Conservation (phyloP, 495 filamentous ascomycete species). For the Apiosordaria backusii region DNA sequence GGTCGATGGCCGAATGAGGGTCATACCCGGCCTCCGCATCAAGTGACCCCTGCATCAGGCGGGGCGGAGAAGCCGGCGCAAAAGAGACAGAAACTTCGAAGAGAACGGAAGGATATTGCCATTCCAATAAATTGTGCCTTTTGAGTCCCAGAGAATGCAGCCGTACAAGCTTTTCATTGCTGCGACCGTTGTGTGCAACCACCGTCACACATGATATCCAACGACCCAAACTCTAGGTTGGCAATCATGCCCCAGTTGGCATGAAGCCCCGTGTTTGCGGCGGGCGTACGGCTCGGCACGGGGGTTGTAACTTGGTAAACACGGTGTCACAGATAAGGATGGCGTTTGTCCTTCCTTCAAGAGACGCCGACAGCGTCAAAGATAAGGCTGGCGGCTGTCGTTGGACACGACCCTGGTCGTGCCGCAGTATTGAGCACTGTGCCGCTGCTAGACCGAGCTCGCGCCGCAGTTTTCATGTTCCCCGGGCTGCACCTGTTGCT, state of each 20-base stretch:
- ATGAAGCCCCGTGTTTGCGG: neutral
- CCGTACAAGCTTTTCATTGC: constrained; percentile 2
- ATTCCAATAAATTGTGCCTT: neutral
- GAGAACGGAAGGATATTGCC: neutral
- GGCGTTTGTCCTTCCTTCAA: neutral
- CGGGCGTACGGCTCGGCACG: neutral
- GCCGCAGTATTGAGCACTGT: constrained; percentile 8
- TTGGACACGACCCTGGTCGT: neutral
- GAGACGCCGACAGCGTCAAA: neutral
- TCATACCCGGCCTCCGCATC: constrained; percentile 7
- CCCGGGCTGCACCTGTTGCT: neutral
- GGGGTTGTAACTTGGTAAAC: neutral
- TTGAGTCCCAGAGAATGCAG: neutral
- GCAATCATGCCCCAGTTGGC: constrained; percentile 1
- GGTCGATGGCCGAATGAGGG: neutral
- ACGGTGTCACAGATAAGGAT: neutral
- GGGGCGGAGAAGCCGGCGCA: neutral
- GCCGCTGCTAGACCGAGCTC: constrained; percentile 7
- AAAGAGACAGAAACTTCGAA: neutral
- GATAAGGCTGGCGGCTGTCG: neutral
- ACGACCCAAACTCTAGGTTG: neutral
- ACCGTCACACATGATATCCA: neutral
- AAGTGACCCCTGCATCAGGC: constrained; percentile 11
- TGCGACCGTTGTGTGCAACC: constrained; percentile 4
- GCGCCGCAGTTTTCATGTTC: constrained; percentile 1